Percentiles rank a stretch among this genome's conserved stretches.
Evolutionary conservation across 345 rosid genomes (phyloP).

Genomic region (Geranium rotundifolium): DNA sequence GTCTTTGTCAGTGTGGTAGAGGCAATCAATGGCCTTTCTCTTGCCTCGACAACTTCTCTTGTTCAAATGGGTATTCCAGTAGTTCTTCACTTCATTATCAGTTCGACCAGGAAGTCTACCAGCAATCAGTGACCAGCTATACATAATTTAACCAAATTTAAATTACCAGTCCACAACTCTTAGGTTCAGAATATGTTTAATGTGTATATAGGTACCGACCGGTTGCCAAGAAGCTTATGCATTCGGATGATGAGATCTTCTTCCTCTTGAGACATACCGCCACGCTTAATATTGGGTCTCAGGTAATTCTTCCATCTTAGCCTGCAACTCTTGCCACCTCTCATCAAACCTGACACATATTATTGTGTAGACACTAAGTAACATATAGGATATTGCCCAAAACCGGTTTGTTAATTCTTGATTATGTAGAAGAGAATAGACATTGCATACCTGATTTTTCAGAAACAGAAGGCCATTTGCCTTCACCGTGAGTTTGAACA

Average conservation of each 20-base stretch:
- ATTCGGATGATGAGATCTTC: constrained; percentile 78
- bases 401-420: background rate
- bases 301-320: constrained; percentile 78
- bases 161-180: background rate
- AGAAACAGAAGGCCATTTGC: constrained; percentile 70
- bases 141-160: background rate
- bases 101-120: constrained; percentile 87
- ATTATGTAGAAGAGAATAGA: background rate
- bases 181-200: background rate
- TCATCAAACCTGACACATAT: constrained; percentile 40
- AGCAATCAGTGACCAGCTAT: constrained; percentile 74
- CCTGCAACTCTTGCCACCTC: constrained; percentile 86
- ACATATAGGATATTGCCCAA: background rate
- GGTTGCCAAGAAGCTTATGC: constrained; percentile 82
- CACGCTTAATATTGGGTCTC: constrained; percentile 73
- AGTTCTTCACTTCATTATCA: constrained; percentile 83
- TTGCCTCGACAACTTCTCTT: constrained; percentile 29
- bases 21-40: constrained; percentile 17
- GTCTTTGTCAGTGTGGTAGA: constrained; percentile 2
- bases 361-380: background rate
- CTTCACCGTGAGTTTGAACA: constrained; percentile 71
- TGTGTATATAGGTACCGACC: constrained; percentile 19
- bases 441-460: constrained; percentile 37
- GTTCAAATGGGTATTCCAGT: constrained; percentile 88
- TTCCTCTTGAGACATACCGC: constrained; percentile 66